Evolutionary conservation across 2,329 filamentous ascomycete genomes (phyloP).

Genomic region (Scedosporium minutisporum): DNA sequence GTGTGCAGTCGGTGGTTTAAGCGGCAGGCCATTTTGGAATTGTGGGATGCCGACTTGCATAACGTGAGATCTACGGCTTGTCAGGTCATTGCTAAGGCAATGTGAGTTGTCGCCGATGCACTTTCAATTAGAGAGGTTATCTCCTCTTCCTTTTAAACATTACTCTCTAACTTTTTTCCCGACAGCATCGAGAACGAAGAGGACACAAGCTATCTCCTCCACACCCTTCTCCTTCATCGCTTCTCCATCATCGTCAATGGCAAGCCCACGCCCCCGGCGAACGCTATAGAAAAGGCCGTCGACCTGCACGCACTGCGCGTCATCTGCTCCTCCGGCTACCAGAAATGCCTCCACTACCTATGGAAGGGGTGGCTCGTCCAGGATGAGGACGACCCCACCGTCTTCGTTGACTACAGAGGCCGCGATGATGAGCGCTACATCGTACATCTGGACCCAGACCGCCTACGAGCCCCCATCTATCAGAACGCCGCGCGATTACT

Average conservation of each 20-base stretch:
- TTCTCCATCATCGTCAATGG: conserved; percentile 73
- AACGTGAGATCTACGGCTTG: conserved; percentile 70
- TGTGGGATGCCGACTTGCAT: conserved; percentile 88
- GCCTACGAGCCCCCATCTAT: conserved; percentile 85
- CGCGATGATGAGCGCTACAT: conserved; percentile 71
- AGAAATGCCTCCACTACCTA: conserved; percentile 86
- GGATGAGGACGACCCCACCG: conserved; percentile 80
- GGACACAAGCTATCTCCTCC: conserved; percentile 66
- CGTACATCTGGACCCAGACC: conserved; percentile 82
- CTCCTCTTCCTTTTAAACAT: background rate
- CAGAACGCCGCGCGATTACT: conserved; percentile 85
- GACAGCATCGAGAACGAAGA: conserved; percentile 75
- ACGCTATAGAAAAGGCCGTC: conserved; percentile 87
- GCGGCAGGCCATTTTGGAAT: conserved; percentile 66
- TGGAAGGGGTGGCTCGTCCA: conserved; percentile 98
- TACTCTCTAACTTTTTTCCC: background rate
- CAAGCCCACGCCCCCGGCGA: conserved; percentile 63
- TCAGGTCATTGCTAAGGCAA: conserved; percentile 80
- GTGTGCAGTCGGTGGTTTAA: conserved; percentile 66
- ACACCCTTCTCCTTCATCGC: conserved; percentile 73
- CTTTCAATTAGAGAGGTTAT: background rate
- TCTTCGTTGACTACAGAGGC: conserved; percentile 78
- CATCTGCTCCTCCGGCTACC: conserved; percentile 88
- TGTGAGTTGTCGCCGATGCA: conserved; percentile 26
- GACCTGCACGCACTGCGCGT: conserved; percentile 83